Evolutionary conservation across 1,284 basidiomycete species (phyloP), one percentile per base, ranked within the genome.

Genomic region (Apiotrichum montevideense): DNA sequence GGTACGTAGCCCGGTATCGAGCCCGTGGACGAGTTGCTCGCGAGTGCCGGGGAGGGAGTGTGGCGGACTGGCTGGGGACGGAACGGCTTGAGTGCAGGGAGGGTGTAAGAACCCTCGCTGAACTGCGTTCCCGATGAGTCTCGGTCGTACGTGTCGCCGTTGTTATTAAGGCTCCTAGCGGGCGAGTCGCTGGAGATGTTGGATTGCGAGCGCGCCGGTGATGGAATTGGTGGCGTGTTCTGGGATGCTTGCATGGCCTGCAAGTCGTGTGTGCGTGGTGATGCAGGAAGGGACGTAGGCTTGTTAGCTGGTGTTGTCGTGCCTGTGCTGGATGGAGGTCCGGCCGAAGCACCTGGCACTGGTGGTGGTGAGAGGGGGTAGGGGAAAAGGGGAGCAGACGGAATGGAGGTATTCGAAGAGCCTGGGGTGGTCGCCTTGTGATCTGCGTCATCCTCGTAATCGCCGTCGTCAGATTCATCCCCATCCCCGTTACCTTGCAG

Each of bases 1-100:
- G 73, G 73, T 2, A 72, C 63, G 51, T 75, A 75, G 2, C 57
- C 60, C 3, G 68, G 62, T 9, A 59, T 45, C 4, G 65, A 53
- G 3, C 37, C 42, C 33, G 21, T 54, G 10, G 51, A 44, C 6
- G 33, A n/a, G 4, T 37, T 5, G 32, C 33, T 32, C 8, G 45
- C 46, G 8, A 54, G 32, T 3, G 55, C 54, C 0, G 62, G 55
- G 0, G 67, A 60, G 3, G 69, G 67, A 9, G 63, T 66, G 43
- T 69, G 66, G 7, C 65, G 62, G 6, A 67, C 64, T 2, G 72
- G 70, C 41, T 62, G 62, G 5, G 66, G 66, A 34, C 65, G 60
- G 15, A 64, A 65, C 6, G 73, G 73, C 40, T 66, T 69, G 32
- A 71, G 61, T 4, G 68, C 61, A 6, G 71, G 69, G 4, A 41